Base-by-base conservation (phyloP, 306 rosid genomes). In the Rosa multiflora region DNA sequence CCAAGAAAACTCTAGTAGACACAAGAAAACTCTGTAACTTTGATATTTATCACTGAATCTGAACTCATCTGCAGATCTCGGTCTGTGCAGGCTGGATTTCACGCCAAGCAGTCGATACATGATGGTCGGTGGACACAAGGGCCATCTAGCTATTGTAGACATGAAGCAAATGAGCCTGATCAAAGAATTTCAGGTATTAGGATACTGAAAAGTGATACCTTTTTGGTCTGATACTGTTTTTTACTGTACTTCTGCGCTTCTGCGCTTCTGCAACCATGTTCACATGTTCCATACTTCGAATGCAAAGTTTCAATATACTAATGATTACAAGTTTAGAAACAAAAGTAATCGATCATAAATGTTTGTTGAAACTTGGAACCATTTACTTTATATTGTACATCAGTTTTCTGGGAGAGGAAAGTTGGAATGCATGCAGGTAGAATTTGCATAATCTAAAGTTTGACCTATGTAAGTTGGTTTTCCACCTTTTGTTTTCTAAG, bases 101-200 rank as follows among this genome's bases (percentile, higher is more conserved):
- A 90, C 96, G 53, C 81, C 91, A 51, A 93, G 87, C 81, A 98
- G 98, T 78, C 91, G 95, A 51, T 84, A 90, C 79, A 89, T 92
- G 97, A 83, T 89, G 62, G 48, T 89, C 73, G 91, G 90, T 47
- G 99, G 99, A 69, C 91, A 84, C 39, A 95, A 92, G 84, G 99
- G 98, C 39, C 97, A 95, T 81, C 80, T 95, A 56, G 98, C 94
- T 62, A 85, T 95, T 71, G 85, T 95, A 73, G 98, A 95, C 85
- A 70, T 83, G 91, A 85, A 86, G 80, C 85, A 82, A 74, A 77
- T 87, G 85, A 91, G 62, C 83, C 78, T 89, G 73, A 72, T 90
- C 39, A 90, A 67, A 83, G 98, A 95, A 82, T 53, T 95, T 74
- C 99, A 95, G 98, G 99, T 95, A 87, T 17, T 59, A 10, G 23